Conservation (phyloP, 208 protist genomes). For the Angomonas deanei region DNA sequence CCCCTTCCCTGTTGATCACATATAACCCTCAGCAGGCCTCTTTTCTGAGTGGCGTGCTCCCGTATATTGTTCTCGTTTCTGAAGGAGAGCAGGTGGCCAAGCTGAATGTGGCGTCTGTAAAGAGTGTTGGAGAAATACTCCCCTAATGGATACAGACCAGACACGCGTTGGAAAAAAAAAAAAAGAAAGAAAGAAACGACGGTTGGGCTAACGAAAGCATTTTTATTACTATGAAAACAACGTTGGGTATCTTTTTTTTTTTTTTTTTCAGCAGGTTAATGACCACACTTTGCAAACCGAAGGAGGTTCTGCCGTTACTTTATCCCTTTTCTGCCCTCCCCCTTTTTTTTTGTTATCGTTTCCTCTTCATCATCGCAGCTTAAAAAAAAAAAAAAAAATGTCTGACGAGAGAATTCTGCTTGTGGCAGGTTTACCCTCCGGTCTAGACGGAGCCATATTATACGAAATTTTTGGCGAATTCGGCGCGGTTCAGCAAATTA, state of each 20-base stretch:
- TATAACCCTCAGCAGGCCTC: constrained; percentile 36
- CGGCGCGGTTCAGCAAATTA: constrained; percentile 77
- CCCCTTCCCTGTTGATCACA: constrained; percentile 58
- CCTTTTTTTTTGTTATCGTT: constrained; percentile 1
- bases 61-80: constrained; percentile 60
- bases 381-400: constrained; percentile 32
- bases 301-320: background rate
- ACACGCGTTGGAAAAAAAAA: background rate
- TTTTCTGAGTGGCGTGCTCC: constrained; percentile 65
- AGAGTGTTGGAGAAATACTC: constrained; percentile 12
- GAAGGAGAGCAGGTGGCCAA: too few species aligned
- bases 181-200: background rate
- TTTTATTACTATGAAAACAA: background rate
- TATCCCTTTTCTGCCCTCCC: background rate
- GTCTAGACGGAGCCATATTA: constrained; percentile 62
- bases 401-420: constrained; percentile 80
- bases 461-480: constrained; percentile 84
- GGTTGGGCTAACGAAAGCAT: background rate
- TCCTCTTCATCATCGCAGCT: background rate
- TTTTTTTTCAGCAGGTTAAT: constrained; percentile 1
- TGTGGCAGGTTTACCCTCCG: constrained; percentile 74
- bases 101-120: constrained; percentile 30
- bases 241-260: background rate
- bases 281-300: background rate
- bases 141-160: background rate